Base-by-base conservation (phyloP, 1,284 basidiomycete genomes). In the Malassezia sympodialis region DNA sequence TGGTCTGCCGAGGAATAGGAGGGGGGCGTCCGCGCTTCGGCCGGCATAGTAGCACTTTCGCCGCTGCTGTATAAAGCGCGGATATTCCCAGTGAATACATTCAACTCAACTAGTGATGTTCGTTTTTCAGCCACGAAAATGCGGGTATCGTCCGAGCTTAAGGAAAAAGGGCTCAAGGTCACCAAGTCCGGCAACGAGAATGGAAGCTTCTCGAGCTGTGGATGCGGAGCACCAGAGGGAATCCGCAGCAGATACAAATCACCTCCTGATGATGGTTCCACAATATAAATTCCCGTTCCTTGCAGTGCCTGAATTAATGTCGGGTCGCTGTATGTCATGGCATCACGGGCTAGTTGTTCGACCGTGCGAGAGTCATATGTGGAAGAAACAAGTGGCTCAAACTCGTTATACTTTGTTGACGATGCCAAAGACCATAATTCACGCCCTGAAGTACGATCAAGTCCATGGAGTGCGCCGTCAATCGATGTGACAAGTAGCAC, bases 401-500 rank as follows among this genome's bases (percentile, higher is more conserved):
- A 31, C 41, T 14, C 17, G 15, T 34, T 10, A 35, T 42, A 21
- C 31, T 40, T 15, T 31, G 44, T 17, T 5, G 19, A 24, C 8
- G 23, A 24, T 1, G 12, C 15, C 8, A 73, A 49, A 3, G 58
- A 53, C 72, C 72, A 73, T 19, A 68, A 59, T 42, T 49, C 55
- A 5, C 49, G 53, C 23, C 90, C 90, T 0, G 84, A 84, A 0
- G 83, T 82, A 54, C 90, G 79, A 70, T 89, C 87, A 58, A 93
- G 78, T 0, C 87, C 89, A 77, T 90, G 87, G 43, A 93, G 83
- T 58, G 84, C 85, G 23, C 89, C 90, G 75, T 93, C 90, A n/a
- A 91, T 82, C 8, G 87, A 87, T 3, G 89, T 86, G 12, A 89
- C 81, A 11, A 93, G 80, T 43, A 89, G 83, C 41, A 87, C 81